phyloP scores from a whole-genome alignment of 2,329 filamentous ascomycete species.

The Didymella pomorum region DNA sequence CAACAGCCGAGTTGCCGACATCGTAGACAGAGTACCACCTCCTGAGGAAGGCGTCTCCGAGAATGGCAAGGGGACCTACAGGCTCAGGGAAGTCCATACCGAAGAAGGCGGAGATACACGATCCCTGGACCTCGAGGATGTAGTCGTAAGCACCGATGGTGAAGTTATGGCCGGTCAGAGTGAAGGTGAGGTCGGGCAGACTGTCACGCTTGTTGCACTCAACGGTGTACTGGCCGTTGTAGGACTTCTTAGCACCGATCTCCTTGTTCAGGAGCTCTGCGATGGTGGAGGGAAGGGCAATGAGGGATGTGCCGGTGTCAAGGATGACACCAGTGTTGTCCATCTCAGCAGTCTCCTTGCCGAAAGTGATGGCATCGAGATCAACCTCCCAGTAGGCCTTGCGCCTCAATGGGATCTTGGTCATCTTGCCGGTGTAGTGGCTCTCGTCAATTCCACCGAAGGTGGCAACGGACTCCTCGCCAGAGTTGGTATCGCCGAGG shows the following conservation, averaged over 20 bases:
- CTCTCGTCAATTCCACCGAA: constrained; percentile 88
- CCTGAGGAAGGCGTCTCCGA: constrained; percentile 84
- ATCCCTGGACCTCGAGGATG: constrained; percentile 92
- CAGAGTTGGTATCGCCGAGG: constrained; percentile 76
- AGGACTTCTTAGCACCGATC: constrained; percentile 98
- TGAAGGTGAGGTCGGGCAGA: constrained; percentile 92
- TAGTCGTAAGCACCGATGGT: constrained; percentile 89
- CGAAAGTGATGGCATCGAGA: constrained; percentile 88
- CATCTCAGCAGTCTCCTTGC: constrained; percentile 83
- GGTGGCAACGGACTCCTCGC: constrained; percentile 81
- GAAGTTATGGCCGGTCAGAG: constrained; percentile 90
- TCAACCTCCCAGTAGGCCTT: constrained; percentile 99
- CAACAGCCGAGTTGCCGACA: constrained; percentile 86
- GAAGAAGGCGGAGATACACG: constrained; percentile 97
- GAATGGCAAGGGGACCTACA: constrained; percentile 89
- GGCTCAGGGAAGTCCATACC: constrained; percentile 87
- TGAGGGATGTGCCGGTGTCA: constrained; percentile 97
- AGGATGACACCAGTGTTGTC: constrained; percentile 96
- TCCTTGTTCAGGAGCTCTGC: constrained; percentile 97
- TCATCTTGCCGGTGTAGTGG: constrained; percentile 86
- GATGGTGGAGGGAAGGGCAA: constrained; percentile 88
- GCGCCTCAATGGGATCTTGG: constrained; percentile 91
- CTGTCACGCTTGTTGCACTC: constrained; percentile 84
- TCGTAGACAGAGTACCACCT: constrained; percentile 97
- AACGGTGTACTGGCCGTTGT: constrained; percentile 94